Percentiles rank a stretch among this genome's conserved stretches.
phyloP scores from a whole-genome alignment of 2,329 filamentous ascomycete genomes.

The Epichloe elymi region DNA sequence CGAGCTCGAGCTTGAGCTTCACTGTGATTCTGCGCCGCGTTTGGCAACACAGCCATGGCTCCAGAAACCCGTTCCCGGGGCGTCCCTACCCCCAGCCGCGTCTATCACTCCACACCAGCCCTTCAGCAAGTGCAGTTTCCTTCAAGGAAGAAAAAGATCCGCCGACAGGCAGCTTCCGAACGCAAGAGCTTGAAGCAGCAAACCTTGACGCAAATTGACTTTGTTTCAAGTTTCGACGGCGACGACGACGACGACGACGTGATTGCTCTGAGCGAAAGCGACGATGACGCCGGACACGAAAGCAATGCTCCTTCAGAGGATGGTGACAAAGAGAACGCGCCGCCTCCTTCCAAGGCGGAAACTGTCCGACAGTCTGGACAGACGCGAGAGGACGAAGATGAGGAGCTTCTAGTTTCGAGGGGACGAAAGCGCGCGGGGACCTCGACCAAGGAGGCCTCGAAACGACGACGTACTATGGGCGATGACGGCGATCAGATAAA shows the following conservation, averaged over 20 bases:
- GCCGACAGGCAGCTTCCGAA: conserved; percentile 21
- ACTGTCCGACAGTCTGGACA: background rate
- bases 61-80: conserved; percentile 26
- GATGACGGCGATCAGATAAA: conserved; percentile 4
- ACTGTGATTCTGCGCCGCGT: background rate
- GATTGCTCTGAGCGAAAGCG: conserved; percentile 15
- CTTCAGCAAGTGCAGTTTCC: conserved; percentile 28
- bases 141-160: conserved; percentile 19
- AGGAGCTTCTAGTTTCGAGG: conserved; percentile 13
- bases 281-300: conserved; percentile 4
- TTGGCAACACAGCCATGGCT: background rate
- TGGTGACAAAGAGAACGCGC: conserved; percentile 9
- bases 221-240: conserved; percentile 22
- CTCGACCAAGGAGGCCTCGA: background rate
- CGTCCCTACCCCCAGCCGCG: conserved; percentile 20
- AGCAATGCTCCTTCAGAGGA: background rate
- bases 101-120: conserved; percentile 25
- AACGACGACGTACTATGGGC: conserved; percentile 1
- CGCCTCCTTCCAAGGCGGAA: background rate
- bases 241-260: conserved; percentile 16
- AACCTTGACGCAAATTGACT: conserved; percentile 30
- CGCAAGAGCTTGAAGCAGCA: conserved; percentile 22
- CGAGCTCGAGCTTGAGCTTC: background rate
- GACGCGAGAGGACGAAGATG: conserved; percentile 6
- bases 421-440: conserved; percentile 11